Base-by-base conservation (phyloP, 768 basidiomycete genomes). In the Tephrocybe sp. region DNA sequence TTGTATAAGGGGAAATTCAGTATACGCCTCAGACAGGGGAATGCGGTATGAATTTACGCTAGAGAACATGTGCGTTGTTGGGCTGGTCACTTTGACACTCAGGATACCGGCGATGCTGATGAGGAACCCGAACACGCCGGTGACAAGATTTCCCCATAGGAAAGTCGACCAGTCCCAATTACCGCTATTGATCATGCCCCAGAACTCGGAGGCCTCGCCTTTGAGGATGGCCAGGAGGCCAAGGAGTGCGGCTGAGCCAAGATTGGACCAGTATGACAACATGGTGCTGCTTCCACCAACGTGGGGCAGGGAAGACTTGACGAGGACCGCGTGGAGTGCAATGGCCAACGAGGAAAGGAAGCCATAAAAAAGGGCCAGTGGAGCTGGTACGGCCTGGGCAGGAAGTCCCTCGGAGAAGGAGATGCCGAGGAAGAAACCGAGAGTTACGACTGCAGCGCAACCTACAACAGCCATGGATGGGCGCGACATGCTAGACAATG, bases 41-140 rank as follows among this genome's bases (percentile, higher is more conserved):
- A 43, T 12, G 11, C 34, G 41, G 40, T 24, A 38, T n/a, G 15
- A 61, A 12, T 66, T 47, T 21, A 68, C 70, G 45, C 67, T 66
- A 2, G 87, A 88, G 43, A 90, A 73, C 89, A 91, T 92, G 65
- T 92, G 90, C 1, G 89, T 88, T 58, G 90, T 83, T 4, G 90
- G 90, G 18, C 86, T 88, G 2, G 90, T 92, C 58, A 91, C 81
- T 68, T 92, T 90, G 72, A 92, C 89, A 26, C 85, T 87, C 25
- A 92, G 71, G 53, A 88, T 73, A 33, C 86, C 86, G 4, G 90
- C 90, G 41, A 92, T 75, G 63, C 85, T 86, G 71, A 92, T 87
- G 53, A 92, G 67, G 74, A 90, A 92, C 0, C 90, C 90, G 54
- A 90, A 74, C 8, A 82, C 68, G 26, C 88, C 88, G 71, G 88